Evolutionary conservation across 306 rosid species (phyloP), one percentile per base, ranked within the genome.

Genomic region (Citrullus colocynthis): DNA sequence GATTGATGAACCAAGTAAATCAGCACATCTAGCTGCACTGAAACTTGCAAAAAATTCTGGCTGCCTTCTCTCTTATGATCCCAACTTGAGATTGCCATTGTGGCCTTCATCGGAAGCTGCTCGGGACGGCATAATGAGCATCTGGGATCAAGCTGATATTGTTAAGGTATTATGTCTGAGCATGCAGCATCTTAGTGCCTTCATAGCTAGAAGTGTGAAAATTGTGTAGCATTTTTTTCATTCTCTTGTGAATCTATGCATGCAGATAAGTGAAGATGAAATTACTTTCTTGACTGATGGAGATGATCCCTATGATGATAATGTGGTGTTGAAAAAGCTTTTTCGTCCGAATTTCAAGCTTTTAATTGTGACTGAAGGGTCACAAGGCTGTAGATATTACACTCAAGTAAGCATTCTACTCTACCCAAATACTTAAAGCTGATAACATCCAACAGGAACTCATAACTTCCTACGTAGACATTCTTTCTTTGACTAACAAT

Each of bases 11-110:
- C 98, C 98, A 24, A 82, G 87, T 83, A 87, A 82, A 80, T 94
- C 95, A n/a, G 84, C 95, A 72, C 98, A 94, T 72, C 88, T 85
- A 83, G 95, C 93, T 81, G 95, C 95, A n/a, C 81, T 94, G 93
- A 80, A 78, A 54, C 80, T 85, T 64, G 97, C 98, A 78, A 91
- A 83, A 83, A 83, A 73, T n/a, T 83, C 91, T 62, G 96, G 96
- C 63, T 85, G 86, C 81, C 86, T 94, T 80, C 96, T 94, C 78
- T 94, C 97, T 66, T 94, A 91, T 71, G 98, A 94, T 64, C 98
- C 98, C 24, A 94, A 94, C 78, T 87, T 94, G 84, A 90, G 98
- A 80, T 51, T 94, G 91, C 84, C 94, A 2, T 78, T 94, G 55
- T 91, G 97, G 97, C 97, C 96, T 41, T 91, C 98, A 7, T 85